Percentiles rank a stretch among this genome's conserved stretches.
phyloP scores from a whole-genome alignment of 2,329 filamentous ascomycete genomes.

The Pseudopithomyces chartarum region DNA sequence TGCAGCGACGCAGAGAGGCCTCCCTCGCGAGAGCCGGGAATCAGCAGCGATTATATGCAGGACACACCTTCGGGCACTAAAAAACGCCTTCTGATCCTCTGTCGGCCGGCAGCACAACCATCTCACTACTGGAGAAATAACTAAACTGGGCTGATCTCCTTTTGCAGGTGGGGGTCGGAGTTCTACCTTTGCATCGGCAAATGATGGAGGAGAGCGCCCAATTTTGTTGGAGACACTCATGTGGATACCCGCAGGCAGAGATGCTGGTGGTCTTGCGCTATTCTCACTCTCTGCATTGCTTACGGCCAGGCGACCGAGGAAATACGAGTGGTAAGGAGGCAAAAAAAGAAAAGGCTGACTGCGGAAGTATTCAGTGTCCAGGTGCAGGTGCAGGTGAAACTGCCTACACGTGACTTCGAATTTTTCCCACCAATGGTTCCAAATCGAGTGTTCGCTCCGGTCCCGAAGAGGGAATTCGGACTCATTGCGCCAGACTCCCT shows the following conservation, averaged over 20 bases:
- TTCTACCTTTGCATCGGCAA: slow-evolving; percentile 3
- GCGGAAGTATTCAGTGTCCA: not conserved
- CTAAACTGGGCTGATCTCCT: slow-evolving; percentile 27
- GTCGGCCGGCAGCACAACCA: slow-evolving; percentile 18
- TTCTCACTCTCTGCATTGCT: not conserved
- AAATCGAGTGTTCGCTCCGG: slow-evolving; percentile 10
- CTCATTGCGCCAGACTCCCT: slow-evolving; percentile 2
- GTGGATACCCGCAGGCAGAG: too few species aligned
- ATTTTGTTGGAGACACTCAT: not conserved
- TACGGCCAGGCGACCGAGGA: not conserved
- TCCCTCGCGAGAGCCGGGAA: slow-evolving; percentile 26
- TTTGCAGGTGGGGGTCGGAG: slow-evolving; percentile 11
- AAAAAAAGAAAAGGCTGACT: not conserved
- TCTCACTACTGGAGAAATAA: slow-evolving; percentile 5
- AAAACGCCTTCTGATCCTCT: slow-evolving; percentile 32
- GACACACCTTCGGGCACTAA: slow-evolving; percentile 31
- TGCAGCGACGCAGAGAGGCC: slow-evolving; percentile 24
- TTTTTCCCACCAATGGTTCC: slow-evolving; percentile 9
- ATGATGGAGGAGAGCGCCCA: not conserved
- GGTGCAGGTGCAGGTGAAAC: not conserved
- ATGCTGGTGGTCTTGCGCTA: not conserved
- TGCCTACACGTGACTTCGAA: slow-evolving; percentile 14
- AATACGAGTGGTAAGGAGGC: not conserved
- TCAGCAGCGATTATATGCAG: slow-evolving; percentile 21
- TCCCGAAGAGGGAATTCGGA: slow-evolving; percentile 10